Evolutionary conservation across 2,329 filamentous ascomycete species (phyloP), one percentile per base, ranked within the genome.

Genomic region (Talaromyces islandicus): DNA sequence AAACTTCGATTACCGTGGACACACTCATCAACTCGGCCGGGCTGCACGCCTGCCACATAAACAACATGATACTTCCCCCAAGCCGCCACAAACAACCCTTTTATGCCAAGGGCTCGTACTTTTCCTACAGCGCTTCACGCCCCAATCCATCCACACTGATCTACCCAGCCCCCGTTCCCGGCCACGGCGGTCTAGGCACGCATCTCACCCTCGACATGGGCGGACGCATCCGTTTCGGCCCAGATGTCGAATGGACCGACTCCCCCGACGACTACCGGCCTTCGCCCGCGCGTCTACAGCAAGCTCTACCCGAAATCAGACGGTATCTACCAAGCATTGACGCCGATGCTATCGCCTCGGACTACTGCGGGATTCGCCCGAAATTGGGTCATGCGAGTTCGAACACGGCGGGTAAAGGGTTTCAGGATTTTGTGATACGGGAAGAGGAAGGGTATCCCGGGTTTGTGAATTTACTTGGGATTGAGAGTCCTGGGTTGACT

Each of bases 101-200:
- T 79, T 97, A 89, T 76, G 93, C 93, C 61, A 99, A 99, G 78
- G 94, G 94, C 0, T 93, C 91, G 62, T 99, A 99, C 78, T 97
- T 95, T 77, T 89, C 88, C 30, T 97, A 97, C 77, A 76, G 82
- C 0, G 79, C 85, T 1, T 84, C 87, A 0, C 70, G 70, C 0
- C 92, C 91, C 0, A 81, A 77, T 46, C 85, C 92, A 11, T 79
- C 76, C 1, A 90, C 89, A 0, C 84, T 99, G 24, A 81, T 99
- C 56, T 99, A 97, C 70, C 94, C 94, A 0, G 92, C 89, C 0
- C 92, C 93, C 0, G 81, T 89, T 9, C 89, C 92, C 0, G 92
- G 92, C 1, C 84, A 88, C 24, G 92, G 86, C 56, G 93, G 94
- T 0, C 93, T 99, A 0, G 94, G 94, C 54, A 97, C 94, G 0